phyloP scores from a whole-genome alignment of 108 stramenopile genomes.

The Nitzschia inconspicua region DNA sequence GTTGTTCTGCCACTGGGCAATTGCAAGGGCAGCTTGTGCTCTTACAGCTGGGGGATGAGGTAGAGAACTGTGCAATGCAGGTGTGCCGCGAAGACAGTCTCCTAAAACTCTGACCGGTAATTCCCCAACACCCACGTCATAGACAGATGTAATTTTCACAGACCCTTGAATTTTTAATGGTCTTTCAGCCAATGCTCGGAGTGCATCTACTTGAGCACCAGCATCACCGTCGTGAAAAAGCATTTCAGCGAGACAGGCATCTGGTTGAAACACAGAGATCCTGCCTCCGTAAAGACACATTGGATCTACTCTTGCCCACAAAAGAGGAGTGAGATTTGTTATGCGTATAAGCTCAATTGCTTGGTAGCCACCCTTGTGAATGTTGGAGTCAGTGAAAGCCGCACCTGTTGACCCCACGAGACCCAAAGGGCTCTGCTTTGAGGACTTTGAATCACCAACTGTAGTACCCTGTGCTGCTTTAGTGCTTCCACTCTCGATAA shows the following conservation, averaged over 20 bases:
- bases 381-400: conserved; percentile 58
- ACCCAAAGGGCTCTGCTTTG: conserved; percentile 16
- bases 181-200: conserved; percentile 77
- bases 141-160: conserved; percentile 65
- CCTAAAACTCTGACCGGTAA: conserved; percentile 81
- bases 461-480: not conserved
- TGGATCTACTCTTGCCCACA: conserved; percentile 86
- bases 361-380: conserved; percentile 80
- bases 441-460: not conserved
- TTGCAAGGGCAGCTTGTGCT: conserved; percentile 75
- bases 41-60: conserved; percentile 83
- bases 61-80: conserved; percentile 73
- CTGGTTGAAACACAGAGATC: conserved; percentile 77
- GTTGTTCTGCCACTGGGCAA: conserved; percentile 90
- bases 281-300: conserved; percentile 72
- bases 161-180: conserved; percentile 78
- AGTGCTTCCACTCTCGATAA: conserved; percentile 29
- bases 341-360: conserved; percentile 85
- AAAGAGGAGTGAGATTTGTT: conserved; percentile 77
- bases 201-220: conserved; percentile 72
- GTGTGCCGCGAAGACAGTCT: conserved; percentile 81
- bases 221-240: conserved; percentile 88
- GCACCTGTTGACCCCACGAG: conserved; percentile 21
- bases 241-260: conserved; percentile 82
- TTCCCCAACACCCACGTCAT: conserved; percentile 74